These are phyloP conservation scores for Megacollybia marginata DNA, from an alignment of 768 basidiomycete species.

Conservation along the genomic window DNA sequence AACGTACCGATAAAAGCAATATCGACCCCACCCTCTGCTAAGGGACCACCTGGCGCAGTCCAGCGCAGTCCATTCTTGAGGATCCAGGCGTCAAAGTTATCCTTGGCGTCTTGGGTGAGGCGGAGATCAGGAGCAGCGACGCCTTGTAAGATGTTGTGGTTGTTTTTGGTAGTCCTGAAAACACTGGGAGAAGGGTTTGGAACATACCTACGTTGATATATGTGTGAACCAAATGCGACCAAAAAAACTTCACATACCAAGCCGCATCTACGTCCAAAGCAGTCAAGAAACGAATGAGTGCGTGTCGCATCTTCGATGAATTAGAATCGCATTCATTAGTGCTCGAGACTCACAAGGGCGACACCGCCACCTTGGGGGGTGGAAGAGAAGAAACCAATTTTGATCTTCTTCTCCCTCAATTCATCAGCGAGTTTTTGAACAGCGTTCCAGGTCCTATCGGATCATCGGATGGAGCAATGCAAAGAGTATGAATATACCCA, in stretches of 20 bases:
- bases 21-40: slow-evolving; percentile 77
- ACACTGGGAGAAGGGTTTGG: slow-evolving; percentile 84
- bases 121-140: slow-evolving; percentile 75
- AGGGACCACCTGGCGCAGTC: slow-evolving; percentile 80
- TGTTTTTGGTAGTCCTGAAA: slow-evolving; percentile 93
- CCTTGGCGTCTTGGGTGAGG: slow-evolving; percentile 72
- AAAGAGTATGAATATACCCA: slow-evolving; percentile 27
- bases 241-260: slow-evolving; percentile 50
- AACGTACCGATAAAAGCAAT: slow-evolving; percentile 78
- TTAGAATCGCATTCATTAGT: not conserved
- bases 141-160: slow-evolving; percentile 93
- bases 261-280: slow-evolving; percentile 74
- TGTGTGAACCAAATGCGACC: not conserved
- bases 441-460: slow-evolving; percentile 63
- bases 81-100: slow-evolving; percentile 82
- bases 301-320: slow-evolving; percentile 76
- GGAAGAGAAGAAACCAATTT: slow-evolving; percentile 91
- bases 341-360: slow-evolving; percentile 59
- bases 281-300: slow-evolving; percentile 79
- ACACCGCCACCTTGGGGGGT: slow-evolving; percentile 97
- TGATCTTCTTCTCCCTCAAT: slow-evolving; percentile 78
- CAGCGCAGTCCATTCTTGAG: slow-evolving; percentile 83
- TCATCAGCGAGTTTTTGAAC: slow-evolving; percentile 79
- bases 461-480: slow-evolving; percentile 5
- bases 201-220: slow-evolving; percentile 59